A percentile compares a stretch with the other conserved stretches of the same genome.
phyloP scores from a whole-genome alignment of 1,139 yeast species.

The Candida pseudoviswanathii region DNA sequence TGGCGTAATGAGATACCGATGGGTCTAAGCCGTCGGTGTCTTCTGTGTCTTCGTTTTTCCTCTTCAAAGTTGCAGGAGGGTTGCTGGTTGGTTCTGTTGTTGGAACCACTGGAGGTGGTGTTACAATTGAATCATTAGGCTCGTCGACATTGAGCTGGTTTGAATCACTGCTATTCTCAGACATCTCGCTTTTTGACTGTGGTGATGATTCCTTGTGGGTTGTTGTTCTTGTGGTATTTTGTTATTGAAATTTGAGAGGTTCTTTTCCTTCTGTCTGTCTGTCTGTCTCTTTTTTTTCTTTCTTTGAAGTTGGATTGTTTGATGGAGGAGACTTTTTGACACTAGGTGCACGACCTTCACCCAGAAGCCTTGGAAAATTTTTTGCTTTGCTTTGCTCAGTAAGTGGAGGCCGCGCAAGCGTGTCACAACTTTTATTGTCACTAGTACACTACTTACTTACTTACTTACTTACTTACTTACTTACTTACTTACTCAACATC shows the following conservation, averaged over 20 bases:
- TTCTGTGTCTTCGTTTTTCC: constrained; percentile 66
- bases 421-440: background rate
- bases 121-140: constrained; percentile 1
- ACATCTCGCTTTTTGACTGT: background rate
- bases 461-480: no score
- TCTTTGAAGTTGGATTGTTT: background rate
- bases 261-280: background rate
- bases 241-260: constrained; percentile 3
- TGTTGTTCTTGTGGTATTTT: background rate
- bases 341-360: background rate
- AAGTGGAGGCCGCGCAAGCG: no score
- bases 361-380: no score
- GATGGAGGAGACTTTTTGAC: background rate
- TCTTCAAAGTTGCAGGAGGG: constrained; percentile 42
- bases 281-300: background rate
- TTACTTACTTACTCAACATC: background rate
- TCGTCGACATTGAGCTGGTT: background rate
- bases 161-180: constrained; percentile 5
- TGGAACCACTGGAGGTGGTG: constrained; percentile 1
- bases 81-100: background rate
- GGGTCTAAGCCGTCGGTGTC: constrained; percentile 36
- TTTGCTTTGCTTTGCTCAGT: no score
- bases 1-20: constrained; percentile 1
- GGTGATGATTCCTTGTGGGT: background rate
- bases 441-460: no score